phyloP scores from a whole-genome alignment of 306 rosid genomes.

The Aeschynomene evenia region DNA sequence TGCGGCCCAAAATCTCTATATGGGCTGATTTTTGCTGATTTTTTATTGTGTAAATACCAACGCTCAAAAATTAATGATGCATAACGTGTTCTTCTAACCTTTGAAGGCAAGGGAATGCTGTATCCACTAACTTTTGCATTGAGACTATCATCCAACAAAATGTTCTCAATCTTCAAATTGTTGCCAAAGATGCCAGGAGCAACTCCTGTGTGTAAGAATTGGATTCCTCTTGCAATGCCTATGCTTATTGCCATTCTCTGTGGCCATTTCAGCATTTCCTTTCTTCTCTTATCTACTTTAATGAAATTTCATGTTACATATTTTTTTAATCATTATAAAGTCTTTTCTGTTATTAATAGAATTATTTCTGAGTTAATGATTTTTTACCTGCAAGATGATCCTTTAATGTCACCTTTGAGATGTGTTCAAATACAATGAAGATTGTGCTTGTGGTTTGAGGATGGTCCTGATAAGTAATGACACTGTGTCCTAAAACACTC shows the following conservation, averaged over 20 bases:
- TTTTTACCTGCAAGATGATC: slow-evolving; percentile 64
- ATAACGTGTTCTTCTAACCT: slow-evolving; percentile 46
- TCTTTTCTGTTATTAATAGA: neutral
- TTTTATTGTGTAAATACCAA: too few relatives aligned
- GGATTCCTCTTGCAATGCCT: slow-evolving; percentile 71
- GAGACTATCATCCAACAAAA: slow-evolving; percentile 68
- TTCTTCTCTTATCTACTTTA: slow-evolving; percentile 65
- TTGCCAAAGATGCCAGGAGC: slow-evolving; percentile 71
- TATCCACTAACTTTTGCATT: slow-evolving; percentile 72
- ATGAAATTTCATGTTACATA: slow-evolving; percentile 12
- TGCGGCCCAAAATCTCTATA: too few relatives aligned
- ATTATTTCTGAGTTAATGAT: neutral
- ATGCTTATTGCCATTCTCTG: slow-evolving; percentile 78
- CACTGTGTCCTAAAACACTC: slow-evolving; percentile 77
- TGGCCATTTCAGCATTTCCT: slow-evolving; percentile 80
- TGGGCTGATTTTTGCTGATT: too few relatives aligned
- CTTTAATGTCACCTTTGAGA: slow-evolving; percentile 58
- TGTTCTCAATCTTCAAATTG: slow-evolving; percentile 56
- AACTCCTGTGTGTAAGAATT: slow-evolving; percentile 69
- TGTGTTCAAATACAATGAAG: slow-evolving; percentile 58
- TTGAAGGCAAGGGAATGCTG: slow-evolving; percentile 58
- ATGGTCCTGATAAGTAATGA: slow-evolving; percentile 52
- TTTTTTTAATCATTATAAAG: neutral
- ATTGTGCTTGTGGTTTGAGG: slow-evolving; percentile 50
- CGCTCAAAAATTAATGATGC: too few relatives aligned